These are phyloP conservation scores for Meyerozyma carpophila DNA, from an alignment of 1,139 yeast species.

Conservation along the genomic window DNA sequence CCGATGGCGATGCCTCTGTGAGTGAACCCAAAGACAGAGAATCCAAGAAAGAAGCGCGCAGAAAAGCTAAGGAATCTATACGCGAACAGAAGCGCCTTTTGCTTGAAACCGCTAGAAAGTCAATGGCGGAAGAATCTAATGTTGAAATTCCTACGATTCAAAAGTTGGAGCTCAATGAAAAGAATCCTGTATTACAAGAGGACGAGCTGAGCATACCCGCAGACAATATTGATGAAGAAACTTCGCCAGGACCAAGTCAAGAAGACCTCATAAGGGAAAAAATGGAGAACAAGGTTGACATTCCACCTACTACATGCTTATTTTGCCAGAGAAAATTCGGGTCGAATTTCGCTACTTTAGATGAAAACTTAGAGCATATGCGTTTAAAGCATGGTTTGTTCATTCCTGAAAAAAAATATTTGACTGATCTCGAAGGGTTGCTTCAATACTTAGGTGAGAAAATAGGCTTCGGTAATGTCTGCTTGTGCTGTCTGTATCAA, in stretches of 20 bases:
- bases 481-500: conserved; percentile 78
- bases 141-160: background rate
- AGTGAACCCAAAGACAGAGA: conserved; percentile 23
- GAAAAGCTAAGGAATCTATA: conserved; percentile 59
- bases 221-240: conserved; percentile 8
- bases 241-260: conserved; percentile 18
- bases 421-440: conserved; percentile 67
- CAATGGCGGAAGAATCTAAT: conserved; percentile 31
- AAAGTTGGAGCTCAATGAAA: conserved; percentile 8
- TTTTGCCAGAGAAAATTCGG: conserved; percentile 45
- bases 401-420: conserved; percentile 73
- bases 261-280: conserved; percentile 54
- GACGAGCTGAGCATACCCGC: background rate
- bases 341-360: conserved; percentile 32
- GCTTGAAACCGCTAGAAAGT: conserved; percentile 55
- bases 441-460: conserved; percentile 73
- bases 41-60: conserved; percentile 60
- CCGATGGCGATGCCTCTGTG: conserved; percentile 12
- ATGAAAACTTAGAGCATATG: conserved; percentile 74
- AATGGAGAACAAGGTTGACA: conserved; percentile 55
- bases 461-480: conserved; percentile 79
- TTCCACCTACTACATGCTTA: conserved; percentile 70
- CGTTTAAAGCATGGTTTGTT: conserved; percentile 73
- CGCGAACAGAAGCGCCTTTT: conserved; percentile 57
- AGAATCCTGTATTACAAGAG: background rate